Conservation (phyloP, 257 asterid genomes). For the Mentha longifolia region DNA sequence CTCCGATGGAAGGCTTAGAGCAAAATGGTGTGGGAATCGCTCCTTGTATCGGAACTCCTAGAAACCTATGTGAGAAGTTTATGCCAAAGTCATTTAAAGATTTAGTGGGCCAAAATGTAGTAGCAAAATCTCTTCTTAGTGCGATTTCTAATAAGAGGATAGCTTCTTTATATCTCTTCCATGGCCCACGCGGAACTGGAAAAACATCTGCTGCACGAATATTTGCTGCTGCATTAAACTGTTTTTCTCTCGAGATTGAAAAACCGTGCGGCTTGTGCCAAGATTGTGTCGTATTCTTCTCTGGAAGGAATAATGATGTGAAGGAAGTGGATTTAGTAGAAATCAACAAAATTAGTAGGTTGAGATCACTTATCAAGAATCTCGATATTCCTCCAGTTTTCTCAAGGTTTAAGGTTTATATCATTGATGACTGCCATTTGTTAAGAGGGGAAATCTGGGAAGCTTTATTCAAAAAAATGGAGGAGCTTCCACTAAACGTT, state of each 20-base stretch:
- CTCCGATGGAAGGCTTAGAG: slow-evolving; percentile 26
- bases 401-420: slow-evolving; percentile 71
- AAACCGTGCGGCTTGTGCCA: slow-evolving; percentile 82
- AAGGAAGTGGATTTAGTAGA: slow-evolving; percentile 68
- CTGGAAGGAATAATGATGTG: slow-evolving; percentile 69
- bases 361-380: slow-evolving; percentile 53
- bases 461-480: slow-evolving; percentile 51
- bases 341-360: slow-evolving; percentile 53
- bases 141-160: slow-evolving; percentile 58
- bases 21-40: slow-evolving; percentile 35
- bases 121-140: slow-evolving; percentile 60
- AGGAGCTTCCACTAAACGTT: slow-evolving; percentile 53
- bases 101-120: slow-evolving; percentile 71
- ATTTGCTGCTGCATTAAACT: slow-evolving; percentile 90
- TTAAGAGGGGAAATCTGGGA: slow-evolving; percentile 76
- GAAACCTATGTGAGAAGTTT: slow-evolving; percentile 64
- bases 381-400: slow-evolving; percentile 51
- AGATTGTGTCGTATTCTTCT: slow-evolving; percentile 70
- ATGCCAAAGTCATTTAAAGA: slow-evolving; percentile 76
- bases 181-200: slow-evolving; percentile 94
- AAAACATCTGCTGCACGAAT: slow-evolving; percentile 83
- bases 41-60: slow-evolving; percentile 56
- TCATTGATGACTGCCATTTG: slow-evolving; percentile 87
- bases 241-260: slow-evolving; percentile 54
- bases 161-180: slow-evolving; percentile 66